Conservation (phyloP, 805 yeast genomes). For the Lachancea thermotolerans region DNA sequence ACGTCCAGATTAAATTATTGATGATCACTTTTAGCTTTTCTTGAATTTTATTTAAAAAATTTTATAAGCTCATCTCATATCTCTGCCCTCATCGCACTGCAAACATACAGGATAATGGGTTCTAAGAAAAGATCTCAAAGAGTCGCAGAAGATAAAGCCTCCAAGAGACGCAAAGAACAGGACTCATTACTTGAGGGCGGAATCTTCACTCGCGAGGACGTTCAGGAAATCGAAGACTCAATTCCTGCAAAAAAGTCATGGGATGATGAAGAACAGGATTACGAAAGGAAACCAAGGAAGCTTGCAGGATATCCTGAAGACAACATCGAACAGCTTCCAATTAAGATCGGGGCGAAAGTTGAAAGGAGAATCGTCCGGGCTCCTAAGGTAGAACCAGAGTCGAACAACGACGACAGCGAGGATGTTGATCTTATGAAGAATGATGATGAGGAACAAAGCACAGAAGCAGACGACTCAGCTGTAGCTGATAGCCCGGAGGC, state of each 20-base stretch:
- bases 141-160: conserved; percentile 25
- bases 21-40: neutral
- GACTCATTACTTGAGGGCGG: conserved; percentile 25
- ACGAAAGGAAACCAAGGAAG: conserved; percentile 65
- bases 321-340: conserved; percentile 68
- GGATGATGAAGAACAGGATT: conserved; percentile 76
- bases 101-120: conserved; percentile 12
- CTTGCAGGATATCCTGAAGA: conserved; percentile 38
- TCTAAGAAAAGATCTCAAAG: conserved; percentile 24
- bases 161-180: conserved; percentile 27
- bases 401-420: conserved; percentile 13
- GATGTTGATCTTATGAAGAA: conserved; percentile 19
- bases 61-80: conserved; percentile 8
- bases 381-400: conserved; percentile 14
- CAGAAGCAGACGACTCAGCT: conserved; percentile 23
- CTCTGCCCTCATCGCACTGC: conserved; percentile 13
- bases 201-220: conserved; percentile 20
- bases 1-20: neutral
- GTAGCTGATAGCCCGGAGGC: conserved; percentile 46
- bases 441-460: conserved; percentile 14
- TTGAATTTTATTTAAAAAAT: conserved; percentile 9
- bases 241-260: conserved; percentile 31
- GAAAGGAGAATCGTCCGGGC: conserved; percentile 48
- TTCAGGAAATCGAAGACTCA: conserved; percentile 13
- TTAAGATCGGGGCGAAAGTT: conserved; percentile 69